phyloP scores from a whole-genome alignment of 306 rosid species.

The Delonix regia region DNA sequence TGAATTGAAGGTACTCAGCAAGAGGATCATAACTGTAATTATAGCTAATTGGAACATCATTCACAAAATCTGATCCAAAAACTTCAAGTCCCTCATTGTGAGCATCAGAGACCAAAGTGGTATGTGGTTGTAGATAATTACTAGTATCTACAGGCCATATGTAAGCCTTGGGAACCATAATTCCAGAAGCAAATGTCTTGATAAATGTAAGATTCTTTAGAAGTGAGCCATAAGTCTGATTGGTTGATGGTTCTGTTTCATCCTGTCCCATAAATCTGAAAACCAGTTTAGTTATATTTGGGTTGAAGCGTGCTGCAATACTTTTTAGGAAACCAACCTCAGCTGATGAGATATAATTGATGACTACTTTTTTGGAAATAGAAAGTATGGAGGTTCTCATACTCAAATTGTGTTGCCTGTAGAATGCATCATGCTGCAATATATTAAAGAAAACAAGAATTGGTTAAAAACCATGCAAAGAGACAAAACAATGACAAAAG shows the following conservation, averaged over 20 bases:
- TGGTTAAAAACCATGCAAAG: not conserved
- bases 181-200: conserved; percentile 85
- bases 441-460: conserved; percentile 27
- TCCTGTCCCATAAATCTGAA: conserved; percentile 51
- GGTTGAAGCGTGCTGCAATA: conserved; percentile 47
- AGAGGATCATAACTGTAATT: conserved; percentile 82
- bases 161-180: conserved; percentile 72
- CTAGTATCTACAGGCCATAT: conserved; percentile 65
- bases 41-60: conserved; percentile 57
- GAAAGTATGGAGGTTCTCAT: conserved; percentile 65
- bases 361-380: conserved; percentile 44
- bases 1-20: conserved; percentile 65
- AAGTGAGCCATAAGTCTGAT: conserved; percentile 64
- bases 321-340: conserved; percentile 71
- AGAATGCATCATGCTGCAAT: conserved; percentile 77
- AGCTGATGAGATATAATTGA: conserved; percentile 79
- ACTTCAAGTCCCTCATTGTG: conserved; percentile 70
- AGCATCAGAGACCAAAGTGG: conserved; percentile 71
- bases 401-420: conserved; percentile 59
- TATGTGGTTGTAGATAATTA: conserved; percentile 59
- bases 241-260: conserved; percentile 63
- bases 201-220: conserved; percentile 63
- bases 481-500: not conserved
- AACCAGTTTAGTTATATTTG: conserved; percentile 63
- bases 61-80: conserved; percentile 66